phyloP scores from a whole-genome alignment of 1,284 basidiomycete genomes.

The Ustilago tritici region DNA sequence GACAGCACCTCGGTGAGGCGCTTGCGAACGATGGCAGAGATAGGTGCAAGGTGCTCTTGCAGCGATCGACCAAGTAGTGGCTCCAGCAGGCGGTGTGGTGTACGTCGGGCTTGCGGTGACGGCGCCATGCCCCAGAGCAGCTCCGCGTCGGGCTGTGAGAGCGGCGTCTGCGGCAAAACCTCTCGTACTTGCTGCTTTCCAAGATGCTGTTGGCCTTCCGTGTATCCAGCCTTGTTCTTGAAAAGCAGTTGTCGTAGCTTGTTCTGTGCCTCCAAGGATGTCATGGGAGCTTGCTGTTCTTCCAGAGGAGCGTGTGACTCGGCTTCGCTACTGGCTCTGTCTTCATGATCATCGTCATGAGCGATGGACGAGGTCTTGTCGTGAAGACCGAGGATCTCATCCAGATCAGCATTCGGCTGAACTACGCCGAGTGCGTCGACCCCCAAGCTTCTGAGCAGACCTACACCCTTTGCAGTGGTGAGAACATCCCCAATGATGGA shows the following conservation, averaged over 20 bases:
- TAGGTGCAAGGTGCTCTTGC: constrained; percentile 38
- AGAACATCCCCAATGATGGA: constrained; percentile 39
- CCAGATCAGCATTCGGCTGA: constrained; percentile 23
- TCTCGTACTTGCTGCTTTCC: not conserved
- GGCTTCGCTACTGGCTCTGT: not conserved
- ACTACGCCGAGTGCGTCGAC: constrained; percentile 46
- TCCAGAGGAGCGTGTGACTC: not conserved
- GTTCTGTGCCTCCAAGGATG: constrained; percentile 1
- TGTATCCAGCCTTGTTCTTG: not conserved
- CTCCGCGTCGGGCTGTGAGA: constrained; percentile 29
- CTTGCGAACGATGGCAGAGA: constrained; percentile 42
- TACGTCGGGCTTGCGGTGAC: not conserved
- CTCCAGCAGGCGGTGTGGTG: constrained; percentile 33
- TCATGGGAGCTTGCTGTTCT: not conserved
- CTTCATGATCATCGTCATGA: not conserved
- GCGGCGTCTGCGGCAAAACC: constrained; percentile 18
- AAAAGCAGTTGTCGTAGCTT: constrained; percentile 32
- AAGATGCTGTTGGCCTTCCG: not conserved
- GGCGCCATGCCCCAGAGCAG: constrained; percentile 5
- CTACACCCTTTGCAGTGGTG: constrained; percentile 44
- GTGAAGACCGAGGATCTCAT: constrained; percentile 22
- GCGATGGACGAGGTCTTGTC: not conserved
- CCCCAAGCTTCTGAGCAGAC: constrained; percentile 47
- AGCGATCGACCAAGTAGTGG: constrained; percentile 35
- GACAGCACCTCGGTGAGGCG: constrained; percentile 39